Evolutionary conservation across 176 grass and related monocot species (phyloP), one percentile per base, ranked within the genome.

Genomic region (Themeda triandra): DNA sequence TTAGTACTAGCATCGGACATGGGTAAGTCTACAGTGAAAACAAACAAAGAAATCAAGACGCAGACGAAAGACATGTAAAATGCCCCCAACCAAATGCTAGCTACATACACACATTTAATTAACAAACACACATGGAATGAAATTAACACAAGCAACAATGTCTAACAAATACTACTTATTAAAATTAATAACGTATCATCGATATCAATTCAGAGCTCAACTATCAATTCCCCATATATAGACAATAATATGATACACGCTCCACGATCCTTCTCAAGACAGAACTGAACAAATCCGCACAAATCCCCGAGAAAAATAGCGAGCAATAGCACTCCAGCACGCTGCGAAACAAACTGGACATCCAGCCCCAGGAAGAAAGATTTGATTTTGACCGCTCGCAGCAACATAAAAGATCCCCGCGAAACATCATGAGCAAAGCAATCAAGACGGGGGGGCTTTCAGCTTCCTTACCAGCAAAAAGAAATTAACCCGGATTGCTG

Each of bases 381-480:
- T 80, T 80, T 49, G 78, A 0, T 35, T 67, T 67, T 48, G 62
- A 46, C 18, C 9, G 63, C 62, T 46, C 77, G 4, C 28, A 3
- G 18, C 77, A 80, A 48, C 62, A 80, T 4, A 53, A 10, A 69
- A 41, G 13, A 36, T 37, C 29, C 42, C 29, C 58, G n/a, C 17
- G 5, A 33, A 31, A 32, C 62, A 51, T 49, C 17, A 80, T 6
- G 45, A 73, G 46, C 60, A 44, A 66, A 32, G 17, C 19, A 69
- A 32, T 13, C 12, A 14, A 24, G 41, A 65, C 6, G 19, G 42
- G 6, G 19, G 42, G 6, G 45, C 44, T 39, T 37, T 21, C 79
- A 2, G 44, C 30, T 27, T 39, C 21, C 80, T 71, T 59, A 82
- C 80, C 66, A 19, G n/a, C n/a, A 59, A 82, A 82, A 58, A 59